Evolutionary conservation across 345 rosid species (phyloP), one percentile per base, ranked within the genome.

Genomic region (Brassica nigra): DNA sequence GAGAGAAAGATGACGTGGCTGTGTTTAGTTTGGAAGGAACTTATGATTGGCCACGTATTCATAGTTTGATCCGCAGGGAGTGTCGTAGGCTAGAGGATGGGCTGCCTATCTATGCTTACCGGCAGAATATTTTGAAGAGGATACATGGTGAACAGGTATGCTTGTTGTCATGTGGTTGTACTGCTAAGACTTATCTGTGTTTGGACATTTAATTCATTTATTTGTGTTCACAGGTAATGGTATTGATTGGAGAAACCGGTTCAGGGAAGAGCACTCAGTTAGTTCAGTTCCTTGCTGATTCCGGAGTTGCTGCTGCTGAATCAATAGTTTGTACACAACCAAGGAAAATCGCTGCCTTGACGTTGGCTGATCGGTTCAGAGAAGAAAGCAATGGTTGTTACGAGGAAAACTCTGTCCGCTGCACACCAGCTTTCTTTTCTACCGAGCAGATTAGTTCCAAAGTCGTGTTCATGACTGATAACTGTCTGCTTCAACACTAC

Each of bases 251-350:
- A 80, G 97, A 94, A 86, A 94, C 97, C 33, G 98, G 98, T 78
- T 94, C 97, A 6, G 98, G 98, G 34, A 94, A 94, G 83, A 94
- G 97, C 79, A 94, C 98, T 12, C 97, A 94, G 85, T 68, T 94
- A 84, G 93, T 87, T 76, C 98, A 94, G 81, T 94, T 83, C 84
- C 94, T 94, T 68, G 89, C 91, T 84, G 98, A 94, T 85, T 91
- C 98, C 20, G 92, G 92, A 42, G 66, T 92, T n/a, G 88, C 87
- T 69, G 80, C 84, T 27, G 54, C 77, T 75, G 87, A 80, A 73
- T 83, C 97, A 4, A 86, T 91, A 77, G 86, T 92, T 31, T 94
- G 98, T 80, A 91, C 98, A 61, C 97, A 92, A 71, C 97, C 98
- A 31, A 87, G 97, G 49, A 94, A 91, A 72, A 90, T 94, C 73